These are phyloP conservation scores for Euryodendron excelsum DNA, from an alignment of 148 eudicot genomes.

Conservation along the genomic window DNA sequence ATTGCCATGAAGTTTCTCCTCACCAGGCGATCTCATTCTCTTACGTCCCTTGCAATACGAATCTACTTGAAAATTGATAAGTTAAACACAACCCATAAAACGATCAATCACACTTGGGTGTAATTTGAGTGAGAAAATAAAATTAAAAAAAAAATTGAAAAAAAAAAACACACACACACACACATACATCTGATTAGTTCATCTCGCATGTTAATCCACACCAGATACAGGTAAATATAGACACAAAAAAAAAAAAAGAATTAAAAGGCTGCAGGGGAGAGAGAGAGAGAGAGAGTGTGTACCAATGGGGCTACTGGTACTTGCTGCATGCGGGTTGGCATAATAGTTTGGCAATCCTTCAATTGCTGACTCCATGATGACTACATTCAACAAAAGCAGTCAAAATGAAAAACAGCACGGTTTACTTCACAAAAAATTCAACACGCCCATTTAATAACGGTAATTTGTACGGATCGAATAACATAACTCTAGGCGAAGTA, in stretches of 20 bases:
- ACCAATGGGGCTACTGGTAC: conserved; percentile 11
- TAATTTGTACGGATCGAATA: background rate
- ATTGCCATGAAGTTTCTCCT: conserved; percentile 3
- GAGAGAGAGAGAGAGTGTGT: background rate
- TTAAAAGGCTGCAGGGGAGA: background rate
- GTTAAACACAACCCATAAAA: background rate
- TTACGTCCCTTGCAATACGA: conserved; percentile 18
- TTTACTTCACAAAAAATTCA: background rate
- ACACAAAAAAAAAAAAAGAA: background rate
- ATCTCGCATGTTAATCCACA: background rate
- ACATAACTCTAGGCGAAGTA: background rate
- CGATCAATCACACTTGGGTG: background rate
- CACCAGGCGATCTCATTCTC: conserved; percentile 24
- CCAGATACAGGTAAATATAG: background rate
- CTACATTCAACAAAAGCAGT: conserved; percentile 4
- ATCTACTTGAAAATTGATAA: conserved; percentile 15
- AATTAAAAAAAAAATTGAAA: background rate
- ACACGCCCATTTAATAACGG: background rate
- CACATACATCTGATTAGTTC: too few species aligned
- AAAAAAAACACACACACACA: too few species aligned
- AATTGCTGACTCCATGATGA: conserved; percentile 14
- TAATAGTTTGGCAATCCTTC: background rate
- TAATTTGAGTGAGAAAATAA: background rate
- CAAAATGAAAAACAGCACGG: background rate
- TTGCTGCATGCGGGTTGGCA: background rate